Conservation (phyloP, 169 alveolate genomes). For the Plasmodium relictum region DNA sequence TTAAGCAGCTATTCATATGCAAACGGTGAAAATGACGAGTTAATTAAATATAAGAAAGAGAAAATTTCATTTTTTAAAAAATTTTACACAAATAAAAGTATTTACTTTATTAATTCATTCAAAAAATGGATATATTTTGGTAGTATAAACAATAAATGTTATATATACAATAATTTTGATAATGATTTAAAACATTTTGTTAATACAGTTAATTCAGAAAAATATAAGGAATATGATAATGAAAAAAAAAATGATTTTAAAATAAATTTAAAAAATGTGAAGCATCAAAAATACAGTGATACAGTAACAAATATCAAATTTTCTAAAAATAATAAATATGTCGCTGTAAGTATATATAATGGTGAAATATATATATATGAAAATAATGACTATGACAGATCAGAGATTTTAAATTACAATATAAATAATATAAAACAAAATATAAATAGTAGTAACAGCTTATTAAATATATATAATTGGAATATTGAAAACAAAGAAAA, state of each 20-base stretch:
- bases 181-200: conserved; percentile 25
- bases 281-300: conserved; percentile 67
- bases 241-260: background rate
- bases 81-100: conserved; percentile 65
- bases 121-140: conserved; percentile 76
- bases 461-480: conserved; percentile 63
- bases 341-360: conserved; percentile 48
- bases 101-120: conserved; percentile 44
- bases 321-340: conserved; percentile 33
- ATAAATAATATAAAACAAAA: conserved; percentile 53
- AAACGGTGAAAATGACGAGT: conserved; percentile 14
- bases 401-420: conserved; percentile 49
- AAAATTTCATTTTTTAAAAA: conserved; percentile 29
- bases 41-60: conserved; percentile 27
- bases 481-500: background rate
- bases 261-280: conserved; percentile 10
- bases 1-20: background rate
- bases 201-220: background rate
- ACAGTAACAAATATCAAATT: conserved; percentile 68
- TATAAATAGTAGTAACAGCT: conserved; percentile 50
- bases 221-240: background rate
- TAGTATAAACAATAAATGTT: conserved; percentile 63
- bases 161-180: conserved; percentile 39
- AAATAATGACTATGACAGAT: conserved; percentile 41
- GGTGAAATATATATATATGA: conserved; percentile 74